Conservation (phyloP, 2,329 filamentous ascomycete species). For the Fusarium multiceps region DNA sequence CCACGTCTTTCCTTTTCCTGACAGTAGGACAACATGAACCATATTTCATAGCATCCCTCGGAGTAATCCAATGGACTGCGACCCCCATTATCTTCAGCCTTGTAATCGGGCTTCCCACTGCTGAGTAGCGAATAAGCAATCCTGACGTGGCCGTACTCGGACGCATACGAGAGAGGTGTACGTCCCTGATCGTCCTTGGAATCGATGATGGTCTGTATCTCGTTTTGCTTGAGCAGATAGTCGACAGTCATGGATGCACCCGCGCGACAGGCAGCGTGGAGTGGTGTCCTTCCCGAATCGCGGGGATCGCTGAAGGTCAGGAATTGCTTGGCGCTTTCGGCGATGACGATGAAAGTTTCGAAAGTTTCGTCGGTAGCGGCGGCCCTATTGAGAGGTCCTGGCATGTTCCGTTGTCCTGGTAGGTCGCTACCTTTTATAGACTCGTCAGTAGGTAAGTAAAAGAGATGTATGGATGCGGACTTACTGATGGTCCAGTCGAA, state of each 20-base stretch:
- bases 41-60: rapidly evolving
- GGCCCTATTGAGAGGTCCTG: neutral
- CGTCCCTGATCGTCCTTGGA: neutral
- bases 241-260: neutral
- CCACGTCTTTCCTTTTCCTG: rapidly evolving
- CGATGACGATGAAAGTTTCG: neutral
- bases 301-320: neutral
- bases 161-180: neutral
- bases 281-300: neutral
- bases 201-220: neutral
- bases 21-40: no score
- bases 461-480: neutral
- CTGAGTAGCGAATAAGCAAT: neutral
- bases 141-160: rapidly evolving
- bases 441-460: no score
- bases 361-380: neutral
- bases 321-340: neutral
- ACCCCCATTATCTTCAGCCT: no score
- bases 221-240: rapidly evolving
- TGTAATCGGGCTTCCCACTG: neutral
- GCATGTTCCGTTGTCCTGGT: no score
- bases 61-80: no score
- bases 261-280: neutral
- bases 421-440: no score
- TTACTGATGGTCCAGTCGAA: neutral